Evolutionary conservation across 768 basidiomycete genomes (phyloP).

Genomic region (Lactifluus pinguis): DNA sequence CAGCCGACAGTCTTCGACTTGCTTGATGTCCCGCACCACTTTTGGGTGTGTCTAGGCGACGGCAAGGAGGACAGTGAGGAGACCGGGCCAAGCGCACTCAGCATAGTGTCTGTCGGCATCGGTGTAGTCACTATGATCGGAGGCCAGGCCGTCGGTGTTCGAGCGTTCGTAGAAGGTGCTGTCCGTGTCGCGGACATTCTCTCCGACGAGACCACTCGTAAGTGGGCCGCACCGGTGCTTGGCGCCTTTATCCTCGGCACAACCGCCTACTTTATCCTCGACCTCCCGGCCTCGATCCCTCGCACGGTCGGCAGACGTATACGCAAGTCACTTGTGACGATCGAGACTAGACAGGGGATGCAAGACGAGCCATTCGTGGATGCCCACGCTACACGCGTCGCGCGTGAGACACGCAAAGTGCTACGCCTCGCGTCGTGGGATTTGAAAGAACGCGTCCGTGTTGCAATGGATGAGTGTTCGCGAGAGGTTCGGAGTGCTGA

Average conservation of each 20-base stretch:
- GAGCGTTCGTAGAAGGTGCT: slow-evolving; percentile 68
- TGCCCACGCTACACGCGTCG: slow-evolving; percentile 58
- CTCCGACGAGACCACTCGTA: slow-evolving; percentile 68
- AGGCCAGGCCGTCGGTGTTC: slow-evolving; percentile 68
- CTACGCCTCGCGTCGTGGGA: slow-evolving; percentile 88
- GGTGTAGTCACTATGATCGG: slow-evolving; percentile 88
- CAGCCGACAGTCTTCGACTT: slow-evolving; percentile 78
- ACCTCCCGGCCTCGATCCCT: slow-evolving; percentile 84
- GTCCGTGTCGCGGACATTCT: slow-evolving; percentile 70
- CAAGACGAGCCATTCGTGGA: slow-evolving; percentile 54
- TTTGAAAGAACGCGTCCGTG: slow-evolving; percentile 68
- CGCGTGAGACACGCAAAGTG: slow-evolving; percentile 88
- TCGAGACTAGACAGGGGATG: slow-evolving; percentile 37
- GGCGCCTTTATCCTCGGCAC: slow-evolving; percentile 69
- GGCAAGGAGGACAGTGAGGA: slow-evolving; percentile 33
- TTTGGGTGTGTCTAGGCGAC: slow-evolving; percentile 63
- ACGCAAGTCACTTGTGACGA: slow-evolving; percentile 46
- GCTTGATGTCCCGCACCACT: slow-evolving; percentile 76
- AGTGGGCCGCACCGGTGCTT: slow-evolving; percentile 81
- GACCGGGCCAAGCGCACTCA: slow-evolving; percentile 51
- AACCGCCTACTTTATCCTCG: slow-evolving; percentile 72
- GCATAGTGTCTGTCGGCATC: slow-evolving; percentile 66
- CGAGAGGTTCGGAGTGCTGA: slow-evolving; percentile 73
- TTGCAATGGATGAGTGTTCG: slow-evolving; percentile 68
- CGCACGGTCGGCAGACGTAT: slow-evolving; percentile 83